Base-by-base conservation (phyloP, 345 rosid species). In the Toxicodendron radicans region DNA sequence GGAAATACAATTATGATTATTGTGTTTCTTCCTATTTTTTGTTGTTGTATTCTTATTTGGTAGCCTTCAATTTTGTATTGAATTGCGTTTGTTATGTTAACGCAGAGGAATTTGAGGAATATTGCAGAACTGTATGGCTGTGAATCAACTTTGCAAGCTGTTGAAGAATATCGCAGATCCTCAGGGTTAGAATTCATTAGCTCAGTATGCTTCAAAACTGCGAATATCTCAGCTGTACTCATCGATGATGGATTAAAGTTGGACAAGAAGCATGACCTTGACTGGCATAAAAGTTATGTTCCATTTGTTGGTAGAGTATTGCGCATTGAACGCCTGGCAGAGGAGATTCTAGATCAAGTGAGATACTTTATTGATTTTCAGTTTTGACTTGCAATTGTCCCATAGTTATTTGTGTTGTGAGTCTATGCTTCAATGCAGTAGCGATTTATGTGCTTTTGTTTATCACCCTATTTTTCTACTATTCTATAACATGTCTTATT, bases 171-270 rank as follows among this genome's bases (percentile, higher is more conserved):
- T 77, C 99, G 98, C 2, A 77, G 72, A 71, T 71, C 77, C 5
- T 67, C 78, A 3, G 98, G 99, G 43, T 80, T 91, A 70, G 70
- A 86, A 53, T 83, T 88, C 66, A 81, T 88, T 66, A 75, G 82
- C 77, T 82, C 90, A 16, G 74, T 53, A 68, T 95, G 99, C 85
- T 89, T 95, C 74, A 49, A 84, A 78, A 90, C 94, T 80, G 88
- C 97, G 2, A 73, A 86, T 65, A 90, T 95, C 75, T 83, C 98
- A 81, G 93, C 87, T 30, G n/a, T 90, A 17, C 90, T 95, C 56
- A 83, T 95, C 59, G 99, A 95, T 73, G 99, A 95, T 80, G 98
- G 99, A 64, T 73, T 95, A 68, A 82, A 82, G 73, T 85, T 91
- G 76, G 96, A 95, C 78, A 90, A 89, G 79, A 91, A 69, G 79